Conservation (phyloP, 2,329 filamentous ascomycete genomes). For the Hortaea sp. region DNA sequence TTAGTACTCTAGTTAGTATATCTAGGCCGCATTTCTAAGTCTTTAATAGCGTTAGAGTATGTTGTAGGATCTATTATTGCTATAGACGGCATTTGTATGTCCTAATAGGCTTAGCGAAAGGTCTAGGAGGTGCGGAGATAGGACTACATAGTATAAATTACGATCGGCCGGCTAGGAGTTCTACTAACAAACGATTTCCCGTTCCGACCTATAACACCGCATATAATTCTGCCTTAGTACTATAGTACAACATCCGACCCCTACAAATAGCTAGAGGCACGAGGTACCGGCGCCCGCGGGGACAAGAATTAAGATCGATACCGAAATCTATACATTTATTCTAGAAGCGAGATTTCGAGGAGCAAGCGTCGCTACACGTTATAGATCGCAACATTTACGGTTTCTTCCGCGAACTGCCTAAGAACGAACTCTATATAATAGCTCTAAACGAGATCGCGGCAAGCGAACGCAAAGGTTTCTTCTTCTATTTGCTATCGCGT, state of each 20-base stretch:
- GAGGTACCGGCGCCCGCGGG: too few relatives aligned
- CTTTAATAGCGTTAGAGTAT: background rate
- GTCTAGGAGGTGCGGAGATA: too few relatives aligned
- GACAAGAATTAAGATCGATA: background rate
- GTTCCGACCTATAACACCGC: too few relatives aligned
- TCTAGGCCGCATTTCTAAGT: background rate
- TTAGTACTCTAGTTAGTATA: background rate
- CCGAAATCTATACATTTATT: background rate
- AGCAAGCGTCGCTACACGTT: background rate
- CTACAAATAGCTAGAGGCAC: too few relatives aligned
- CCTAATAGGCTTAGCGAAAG: too few relatives aligned
- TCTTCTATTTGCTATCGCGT: background rate
- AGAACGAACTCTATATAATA: background rate
- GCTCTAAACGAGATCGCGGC: background rate
- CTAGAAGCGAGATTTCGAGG: background rate
- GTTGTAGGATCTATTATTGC: background rate
- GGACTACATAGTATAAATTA: too few relatives aligned
- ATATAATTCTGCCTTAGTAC: too few relatives aligned
- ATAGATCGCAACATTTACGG: background rate
- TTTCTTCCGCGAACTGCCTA: background rate
- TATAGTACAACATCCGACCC: too few relatives aligned
- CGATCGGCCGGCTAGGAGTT: too few relatives aligned
- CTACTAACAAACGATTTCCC: too few relatives aligned
- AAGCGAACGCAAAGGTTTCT: background rate
- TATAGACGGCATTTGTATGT: too few relatives aligned